A percentile compares a stretch with the other conserved stretches of the same genome.
Conservation (phyloP, 164 flowering plant species). For the Euptelea pleiosperma region DNA sequence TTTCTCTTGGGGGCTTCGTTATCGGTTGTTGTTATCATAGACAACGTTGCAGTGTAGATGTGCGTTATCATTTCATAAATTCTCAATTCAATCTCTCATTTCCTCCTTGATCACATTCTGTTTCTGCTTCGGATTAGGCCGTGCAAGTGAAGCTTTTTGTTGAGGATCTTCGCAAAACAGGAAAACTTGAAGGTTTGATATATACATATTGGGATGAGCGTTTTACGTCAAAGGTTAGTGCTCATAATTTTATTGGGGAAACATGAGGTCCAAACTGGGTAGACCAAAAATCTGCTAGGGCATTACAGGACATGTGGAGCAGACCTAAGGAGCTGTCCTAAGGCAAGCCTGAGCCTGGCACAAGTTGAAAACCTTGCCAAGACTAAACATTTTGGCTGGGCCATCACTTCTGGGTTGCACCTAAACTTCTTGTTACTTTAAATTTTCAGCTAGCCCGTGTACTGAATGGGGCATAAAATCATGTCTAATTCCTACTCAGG, state of each 20-base stretch:
- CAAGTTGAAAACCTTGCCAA: not conserved
- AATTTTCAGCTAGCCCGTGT: not conserved
- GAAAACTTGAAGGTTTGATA: constrained; percentile 56
- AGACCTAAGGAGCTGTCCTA: no score
- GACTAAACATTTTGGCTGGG: no score
- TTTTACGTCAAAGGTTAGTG: constrained; percentile 70
- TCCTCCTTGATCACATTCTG: not conserved
- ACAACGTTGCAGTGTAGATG: constrained; percentile 31
- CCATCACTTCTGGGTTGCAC: not conserved
- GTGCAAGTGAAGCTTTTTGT: constrained; percentile 59
- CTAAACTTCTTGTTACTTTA: not conserved
- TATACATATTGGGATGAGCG: constrained; percentile 87
- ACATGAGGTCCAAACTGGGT: not conserved
- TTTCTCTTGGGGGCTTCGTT: constrained; percentile 60
- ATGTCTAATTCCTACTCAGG: no score
- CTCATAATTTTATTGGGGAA: constrained; percentile 1
- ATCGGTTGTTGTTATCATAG: constrained; percentile 65
- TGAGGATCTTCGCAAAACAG: constrained; percentile 60
- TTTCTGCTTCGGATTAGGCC: constrained; percentile 35
- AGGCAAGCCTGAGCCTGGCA: no score
- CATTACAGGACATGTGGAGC: not conserved
- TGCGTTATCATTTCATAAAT: constrained; percentile 24
- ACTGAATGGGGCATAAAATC: not conserved
- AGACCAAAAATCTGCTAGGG: not conserved
- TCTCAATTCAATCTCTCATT: not conserved